Conservation (phyloP, 108 stramenopile genomes). For the Cyclotella baltica region DNA sequence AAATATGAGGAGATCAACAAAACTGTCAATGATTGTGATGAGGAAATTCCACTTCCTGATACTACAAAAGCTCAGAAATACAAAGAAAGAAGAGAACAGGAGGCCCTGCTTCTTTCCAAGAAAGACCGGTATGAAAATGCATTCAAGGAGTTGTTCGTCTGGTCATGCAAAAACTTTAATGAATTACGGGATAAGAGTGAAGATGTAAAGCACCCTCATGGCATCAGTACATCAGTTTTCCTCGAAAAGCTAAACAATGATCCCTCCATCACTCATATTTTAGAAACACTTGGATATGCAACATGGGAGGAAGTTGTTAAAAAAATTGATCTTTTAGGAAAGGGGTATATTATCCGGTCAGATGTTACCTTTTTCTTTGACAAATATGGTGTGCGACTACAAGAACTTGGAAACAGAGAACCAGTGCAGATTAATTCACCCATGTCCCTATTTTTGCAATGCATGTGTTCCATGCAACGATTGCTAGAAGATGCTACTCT, state of each 20-base stretch:
- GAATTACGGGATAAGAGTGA: too few species aligned
- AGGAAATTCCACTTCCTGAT: too few species aligned
- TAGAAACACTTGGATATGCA: not conserved
- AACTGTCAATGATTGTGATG: too few species aligned
- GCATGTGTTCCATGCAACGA: too few species aligned
- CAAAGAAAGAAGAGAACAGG: not conserved
- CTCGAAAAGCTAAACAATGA: not conserved
- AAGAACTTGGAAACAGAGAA: slow-evolving; percentile 1
- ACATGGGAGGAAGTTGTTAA: not conserved
- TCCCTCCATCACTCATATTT: too few species aligned
- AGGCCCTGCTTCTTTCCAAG: not conserved
- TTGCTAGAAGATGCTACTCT: too few species aligned
- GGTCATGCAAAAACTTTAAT: too few species aligned
- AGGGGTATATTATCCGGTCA: not conserved
- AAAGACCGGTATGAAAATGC: not conserved
- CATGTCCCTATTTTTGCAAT: too few species aligned
- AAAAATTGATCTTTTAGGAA: not conserved
- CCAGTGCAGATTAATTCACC: too few species aligned
- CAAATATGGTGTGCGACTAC: not conserved
- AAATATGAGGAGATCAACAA: too few species aligned
- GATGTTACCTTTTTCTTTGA: not conserved
- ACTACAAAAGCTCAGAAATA: too few species aligned
- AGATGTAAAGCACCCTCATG: not conserved
- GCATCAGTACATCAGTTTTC: not conserved
- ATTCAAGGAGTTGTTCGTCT: not conserved